phyloP scores from a whole-genome alignment of 345 rosid genomes.

The Syzygium oleosum region DNA sequence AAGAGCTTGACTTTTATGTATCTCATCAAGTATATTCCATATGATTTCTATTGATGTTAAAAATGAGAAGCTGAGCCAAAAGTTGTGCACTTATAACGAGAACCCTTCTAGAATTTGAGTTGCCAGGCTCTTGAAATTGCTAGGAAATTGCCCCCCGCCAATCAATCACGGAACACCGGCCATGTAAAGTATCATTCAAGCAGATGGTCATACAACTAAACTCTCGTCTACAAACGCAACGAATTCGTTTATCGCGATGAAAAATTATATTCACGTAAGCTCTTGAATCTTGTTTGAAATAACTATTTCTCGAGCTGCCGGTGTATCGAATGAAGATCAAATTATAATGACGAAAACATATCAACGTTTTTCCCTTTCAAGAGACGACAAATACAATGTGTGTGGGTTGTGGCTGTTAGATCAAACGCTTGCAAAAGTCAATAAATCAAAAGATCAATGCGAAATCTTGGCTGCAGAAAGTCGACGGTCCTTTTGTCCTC shows the following conservation, averaged over 20 bases:
- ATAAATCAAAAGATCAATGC: not conserved
- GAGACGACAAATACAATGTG: not conserved
- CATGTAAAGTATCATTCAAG: not conserved
- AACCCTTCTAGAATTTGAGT: not conserved
- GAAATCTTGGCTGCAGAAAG: not conserved
- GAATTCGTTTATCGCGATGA: not conserved
- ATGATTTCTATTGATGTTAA: not conserved
- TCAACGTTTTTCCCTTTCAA: not conserved
- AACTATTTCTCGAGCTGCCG: not conserved
- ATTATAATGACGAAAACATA: not conserved
- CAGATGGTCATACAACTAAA: not conserved
- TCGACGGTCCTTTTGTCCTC: not conserved
- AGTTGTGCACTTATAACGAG: not conserved
- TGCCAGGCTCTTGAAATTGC: not conserved
- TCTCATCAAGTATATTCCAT: not conserved
- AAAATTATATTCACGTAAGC: not conserved
- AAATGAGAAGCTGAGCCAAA: not conserved
- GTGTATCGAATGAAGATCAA: not conserved
- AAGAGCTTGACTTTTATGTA: not conserved
- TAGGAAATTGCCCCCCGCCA: not conserved
- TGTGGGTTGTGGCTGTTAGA: not conserved
- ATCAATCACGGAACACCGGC: not conserved
- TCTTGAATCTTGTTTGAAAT: not conserved
- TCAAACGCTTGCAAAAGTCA: not conserved
- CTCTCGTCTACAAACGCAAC: not conserved